Conservation (phyloP, 768 basidiomycete species). For the Sarcodon aspratus region DNA sequence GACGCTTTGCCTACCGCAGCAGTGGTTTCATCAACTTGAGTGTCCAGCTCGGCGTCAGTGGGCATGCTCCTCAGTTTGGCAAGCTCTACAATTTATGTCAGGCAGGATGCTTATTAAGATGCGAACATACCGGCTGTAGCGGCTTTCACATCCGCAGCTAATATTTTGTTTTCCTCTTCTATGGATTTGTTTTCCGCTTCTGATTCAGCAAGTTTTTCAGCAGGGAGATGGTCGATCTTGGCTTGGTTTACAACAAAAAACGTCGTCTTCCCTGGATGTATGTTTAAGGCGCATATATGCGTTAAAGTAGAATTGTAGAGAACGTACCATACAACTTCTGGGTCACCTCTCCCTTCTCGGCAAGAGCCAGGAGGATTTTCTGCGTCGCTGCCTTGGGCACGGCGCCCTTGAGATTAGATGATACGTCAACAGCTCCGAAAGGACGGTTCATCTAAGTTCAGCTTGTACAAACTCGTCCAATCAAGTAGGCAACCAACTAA, state of each 20-base stretch:
- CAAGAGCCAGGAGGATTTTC: slow-evolving; percentile 70
- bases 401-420: slow-evolving; percentile 83
- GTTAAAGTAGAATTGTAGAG: background rate
- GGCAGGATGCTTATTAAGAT: slow-evolving; percentile 5
- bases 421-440: slow-evolving; percentile 84
- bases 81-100: slow-evolving; percentile 37
- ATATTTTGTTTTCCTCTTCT: slow-evolving; percentile 47
- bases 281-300: background rate
- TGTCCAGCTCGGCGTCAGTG: slow-evolving; percentile 55
- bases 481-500: slow-evolving; percentile 14
- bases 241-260: slow-evolving; percentile 84
- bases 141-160: slow-evolving; percentile 39
- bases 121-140: slow-evolving; percentile 29
- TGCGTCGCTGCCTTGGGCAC: slow-evolving; percentile 77
- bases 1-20: slow-evolving; percentile 32
- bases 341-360: slow-evolving; percentile 76
- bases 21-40: slow-evolving; percentile 37
- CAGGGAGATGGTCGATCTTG: slow-evolving; percentile 51
- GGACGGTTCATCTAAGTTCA: slow-evolving; percentile 77
- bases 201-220: slow-evolving; percentile 47
- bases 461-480: slow-evolving; percentile 4
- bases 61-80: slow-evolving; percentile 50
- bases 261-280: slow-evolving; percentile 58
- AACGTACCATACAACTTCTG: slow-evolving; percentile 73
- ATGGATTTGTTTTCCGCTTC: slow-evolving; percentile 45